Conservation (phyloP, 2,329 filamentous ascomycete species). For the Paradendryphiella salina region DNA sequence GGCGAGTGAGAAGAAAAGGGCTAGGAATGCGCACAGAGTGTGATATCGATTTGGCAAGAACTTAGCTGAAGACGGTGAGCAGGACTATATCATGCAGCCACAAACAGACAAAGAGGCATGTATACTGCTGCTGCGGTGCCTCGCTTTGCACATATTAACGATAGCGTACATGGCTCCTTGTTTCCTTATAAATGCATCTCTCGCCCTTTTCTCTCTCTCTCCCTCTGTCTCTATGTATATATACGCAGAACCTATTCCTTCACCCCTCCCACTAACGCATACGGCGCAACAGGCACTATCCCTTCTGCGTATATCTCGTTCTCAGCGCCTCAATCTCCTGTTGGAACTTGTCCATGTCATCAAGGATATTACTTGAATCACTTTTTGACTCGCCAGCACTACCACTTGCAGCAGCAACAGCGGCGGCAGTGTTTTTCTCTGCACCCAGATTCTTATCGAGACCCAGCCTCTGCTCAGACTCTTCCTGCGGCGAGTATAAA, state of each 20-base stretch:
- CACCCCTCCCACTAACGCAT: not conserved
- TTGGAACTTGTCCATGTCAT: constrained; percentile 48
- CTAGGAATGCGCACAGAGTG: too few species aligned
- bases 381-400: constrained; percentile 7
- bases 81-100: too few species aligned
- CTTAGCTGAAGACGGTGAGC: too few species aligned
- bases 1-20: too few species aligned
- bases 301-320: constrained; percentile 27
- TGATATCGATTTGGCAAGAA: too few species aligned
- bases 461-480: constrained; percentile 25
- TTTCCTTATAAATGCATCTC: not conserved
- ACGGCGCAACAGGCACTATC: constrained; percentile 3
- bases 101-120: too few species aligned
- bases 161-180: not conserved
- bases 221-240: not conserved
- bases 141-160: too few species aligned
- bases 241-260: not conserved
- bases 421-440: not conserved
- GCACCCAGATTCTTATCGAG: not conserved
- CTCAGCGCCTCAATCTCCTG: constrained; percentile 46
- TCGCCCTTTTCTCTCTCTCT: not conserved
- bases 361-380: constrained; percentile 38
- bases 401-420: not conserved
- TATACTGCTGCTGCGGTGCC: too few species aligned
- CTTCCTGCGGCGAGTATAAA: constrained; percentile 36